Evolutionary conservation across 768 basidiomycete species (phyloP).

Genomic region (Xanthoconium stramineum): DNA sequence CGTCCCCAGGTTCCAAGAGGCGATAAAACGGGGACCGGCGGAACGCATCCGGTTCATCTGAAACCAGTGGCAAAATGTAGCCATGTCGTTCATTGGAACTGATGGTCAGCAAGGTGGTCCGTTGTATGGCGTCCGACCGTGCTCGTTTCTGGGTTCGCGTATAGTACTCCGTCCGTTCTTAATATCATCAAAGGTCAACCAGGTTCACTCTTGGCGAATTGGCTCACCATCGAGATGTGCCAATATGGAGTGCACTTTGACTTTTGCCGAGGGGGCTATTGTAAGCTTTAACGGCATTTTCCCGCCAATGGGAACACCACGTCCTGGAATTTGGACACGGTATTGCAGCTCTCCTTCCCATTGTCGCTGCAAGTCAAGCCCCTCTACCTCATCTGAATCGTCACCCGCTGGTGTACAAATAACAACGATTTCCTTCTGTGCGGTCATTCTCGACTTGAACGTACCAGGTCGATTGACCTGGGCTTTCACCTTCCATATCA

Average conservation of each 20-base stretch:
- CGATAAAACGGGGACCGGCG: slow-evolving; percentile 62
- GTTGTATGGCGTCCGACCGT: slow-evolving; percentile 63
- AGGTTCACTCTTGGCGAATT: neutral
- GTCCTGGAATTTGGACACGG: slow-evolving; percentile 66
- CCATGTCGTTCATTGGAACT: slow-evolving; percentile 46
- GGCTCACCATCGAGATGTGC: slow-evolving; percentile 77
- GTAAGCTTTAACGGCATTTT: slow-evolving; percentile 75
- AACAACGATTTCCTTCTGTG: slow-evolving; percentile 69
- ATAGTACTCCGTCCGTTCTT: slow-evolving; percentile 83
- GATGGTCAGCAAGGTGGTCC: slow-evolving; percentile 61
- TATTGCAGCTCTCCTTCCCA: slow-evolving; percentile 92
- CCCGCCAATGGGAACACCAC: slow-evolving; percentile 82
- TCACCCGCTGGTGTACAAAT: slow-evolving; percentile 61
- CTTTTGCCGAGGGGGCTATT: slow-evolving; percentile 78
- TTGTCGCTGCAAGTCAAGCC: slow-evolving; percentile 78
- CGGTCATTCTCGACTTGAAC: slow-evolving; percentile 67
- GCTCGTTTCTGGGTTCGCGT: slow-evolving; percentile 63
- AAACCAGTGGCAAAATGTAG: slow-evolving; percentile 72
- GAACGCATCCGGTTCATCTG: slow-evolving; percentile 62
- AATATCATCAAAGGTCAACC: neutral
- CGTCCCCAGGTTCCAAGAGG: slow-evolving; percentile 46
- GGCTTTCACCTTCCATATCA: slow-evolving; percentile 79
- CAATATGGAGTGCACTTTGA: slow-evolving; percentile 72
- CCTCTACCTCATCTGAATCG: slow-evolving; percentile 60
- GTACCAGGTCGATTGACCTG: slow-evolving; percentile 79